Percentiles rank a stretch among this genome's conserved stretches.
Evolutionary conservation across 495 filamentous ascomycete species (phyloP).

Genomic region (Xylaria venustula): DNA sequence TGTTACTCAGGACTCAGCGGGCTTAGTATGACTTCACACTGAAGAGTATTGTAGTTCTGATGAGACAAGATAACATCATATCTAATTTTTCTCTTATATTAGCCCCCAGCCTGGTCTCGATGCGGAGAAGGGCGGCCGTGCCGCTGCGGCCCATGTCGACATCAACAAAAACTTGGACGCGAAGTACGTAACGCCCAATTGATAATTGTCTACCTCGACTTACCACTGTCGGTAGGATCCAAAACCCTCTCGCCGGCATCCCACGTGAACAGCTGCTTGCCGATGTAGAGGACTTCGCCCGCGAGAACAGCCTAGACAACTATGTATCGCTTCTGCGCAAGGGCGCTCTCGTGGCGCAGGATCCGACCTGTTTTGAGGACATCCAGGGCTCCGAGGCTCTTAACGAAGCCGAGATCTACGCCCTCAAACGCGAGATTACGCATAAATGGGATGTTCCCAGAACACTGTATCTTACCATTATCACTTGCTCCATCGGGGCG

Average conservation of each 20-base stretch:
- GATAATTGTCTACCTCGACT: neutral
- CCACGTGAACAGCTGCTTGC: slow-evolving; percentile 48
- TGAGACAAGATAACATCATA: neutral
- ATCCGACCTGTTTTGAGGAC: slow-evolving; percentile 53
- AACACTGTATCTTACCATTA: slow-evolving; percentile 67
- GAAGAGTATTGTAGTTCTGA: neutral
- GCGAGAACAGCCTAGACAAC: slow-evolving; percentile 37
- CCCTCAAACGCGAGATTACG: slow-evolving; percentile 56
- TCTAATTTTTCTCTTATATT: neutral
- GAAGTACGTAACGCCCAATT: slow-evolving; percentile 37
- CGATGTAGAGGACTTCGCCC: slow-evolving; percentile 57
- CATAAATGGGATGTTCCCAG: slow-evolving; percentile 66
- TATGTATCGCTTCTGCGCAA: slow-evolving; percentile 52
- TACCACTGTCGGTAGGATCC: slow-evolving; percentile 38
- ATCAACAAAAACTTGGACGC: slow-evolving; percentile 52
- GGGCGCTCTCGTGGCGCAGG: slow-evolving; percentile 64
- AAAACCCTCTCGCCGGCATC: slow-evolving; percentile 61
- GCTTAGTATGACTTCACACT: neutral
- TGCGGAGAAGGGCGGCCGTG: slow-evolving; percentile 19
- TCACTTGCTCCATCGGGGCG: slow-evolving; percentile 68
- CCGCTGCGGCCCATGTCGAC: slow-evolving; percentile 40
- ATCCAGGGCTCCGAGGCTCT: slow-evolving; percentile 48
- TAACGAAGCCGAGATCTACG: slow-evolving; percentile 50
- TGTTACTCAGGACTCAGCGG: neutral
- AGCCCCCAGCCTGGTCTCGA: neutral